Evolutionary conservation across 371 early-diverging fungal species (phyloP).

Genomic region (Mortierella sp.): DNA sequence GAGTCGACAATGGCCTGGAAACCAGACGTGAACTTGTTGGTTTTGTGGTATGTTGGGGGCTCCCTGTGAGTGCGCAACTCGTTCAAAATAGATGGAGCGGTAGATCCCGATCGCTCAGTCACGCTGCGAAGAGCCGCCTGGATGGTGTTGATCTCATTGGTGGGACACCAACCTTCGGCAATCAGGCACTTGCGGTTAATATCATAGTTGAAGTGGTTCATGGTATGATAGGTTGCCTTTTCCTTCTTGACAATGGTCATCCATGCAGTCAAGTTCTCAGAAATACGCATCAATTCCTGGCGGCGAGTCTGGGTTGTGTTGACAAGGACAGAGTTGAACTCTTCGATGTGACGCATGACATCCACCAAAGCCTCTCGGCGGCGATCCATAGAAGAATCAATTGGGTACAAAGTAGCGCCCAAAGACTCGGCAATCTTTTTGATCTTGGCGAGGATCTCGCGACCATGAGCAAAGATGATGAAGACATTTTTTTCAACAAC

Average conservation of each 20-base stretch:
- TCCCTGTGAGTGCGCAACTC: slow-evolving; percentile 85
- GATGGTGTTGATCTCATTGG: slow-evolving; percentile 81
- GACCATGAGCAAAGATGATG: slow-evolving; percentile 97
- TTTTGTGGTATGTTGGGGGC: slow-evolving; percentile 97
- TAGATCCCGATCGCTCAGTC: slow-evolving; percentile 89
- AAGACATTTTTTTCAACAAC: slow-evolving; percentile 94
- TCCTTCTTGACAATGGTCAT: slow-evolving; percentile 93
- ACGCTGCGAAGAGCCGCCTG: slow-evolving; percentile 88
- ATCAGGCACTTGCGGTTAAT: slow-evolving; percentile 92
- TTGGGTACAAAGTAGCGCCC: slow-evolving; percentile 94
- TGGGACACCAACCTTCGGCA: slow-evolving; percentile 98
- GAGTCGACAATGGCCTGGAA: slow-evolving; percentile 99
- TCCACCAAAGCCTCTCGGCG: slow-evolving; percentile 78
- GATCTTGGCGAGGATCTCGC: slow-evolving; percentile 89
- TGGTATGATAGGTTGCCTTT: slow-evolving; percentile 96
- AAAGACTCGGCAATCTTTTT: slow-evolving; percentile 94
- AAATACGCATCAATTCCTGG: slow-evolving; percentile 85
- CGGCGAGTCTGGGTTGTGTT: slow-evolving; percentile 89
- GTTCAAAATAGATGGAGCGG: slow-evolving; percentile 87
- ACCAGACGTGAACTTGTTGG: slow-evolving; percentile 95
- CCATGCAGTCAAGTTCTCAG: slow-evolving; percentile 90
- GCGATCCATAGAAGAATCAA: slow-evolving; percentile 86
- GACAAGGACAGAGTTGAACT: slow-evolving; percentile 72
- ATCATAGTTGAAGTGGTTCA: slow-evolving; percentile 96
- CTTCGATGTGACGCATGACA: slow-evolving; percentile 53